Base-by-base conservation (phyloP, 2,329 filamentous ascomycete genomes). In the Diaporthe capsici region DNA sequence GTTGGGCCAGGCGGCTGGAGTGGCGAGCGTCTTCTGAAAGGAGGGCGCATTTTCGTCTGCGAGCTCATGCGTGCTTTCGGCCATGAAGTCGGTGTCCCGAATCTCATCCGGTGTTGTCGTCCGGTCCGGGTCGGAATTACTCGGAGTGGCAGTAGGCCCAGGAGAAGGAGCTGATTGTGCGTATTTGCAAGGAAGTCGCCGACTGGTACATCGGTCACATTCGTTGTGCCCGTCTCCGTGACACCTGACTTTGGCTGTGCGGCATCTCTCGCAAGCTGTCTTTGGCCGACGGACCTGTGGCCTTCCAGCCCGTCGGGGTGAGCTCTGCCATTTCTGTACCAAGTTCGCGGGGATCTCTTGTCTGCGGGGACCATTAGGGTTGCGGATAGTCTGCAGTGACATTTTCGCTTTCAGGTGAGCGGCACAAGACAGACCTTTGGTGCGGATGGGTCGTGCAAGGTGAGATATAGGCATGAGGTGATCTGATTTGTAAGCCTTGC, bases 251-350 rank as follows among this genome's bases (percentile, higher is more conserved):
- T 73, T 68, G 10, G 60, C 49, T 34, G 61, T 39, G 15, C 72
- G 60, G 49, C 72, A 73, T 12, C 60, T 44, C 25, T 67, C 60
- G 34, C 72, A 73, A 4, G 60, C 72, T 20, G 61, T 73, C 31
- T n/a, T 42, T 7, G 72, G 60, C 2, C 72, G 72, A 9, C 72
- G 72, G 28, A 49, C 13, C 34, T 31, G 58, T 51, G 60, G 28
- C 12, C 42, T 58, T 28, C 1, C 34, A 22, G 8, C 47, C 82
- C 82, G 39, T n/a, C 28, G 37, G 0, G 25, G 37, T 1, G 70
- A 72, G 10, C 51, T 58, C 55, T 72, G 70, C 70, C 70, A 72
- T 28, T 60, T 72, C 49, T 47, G 70, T 9, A 61, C 22, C 37
- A 58, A 22, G 70, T 51, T 51, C 10, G 17, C 9, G 4, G 70